Evolutionary conservation across 768 basidiomycete species (phyloP), one percentile per base, ranked within the genome.

Genomic region (Phaffia australis): DNA sequence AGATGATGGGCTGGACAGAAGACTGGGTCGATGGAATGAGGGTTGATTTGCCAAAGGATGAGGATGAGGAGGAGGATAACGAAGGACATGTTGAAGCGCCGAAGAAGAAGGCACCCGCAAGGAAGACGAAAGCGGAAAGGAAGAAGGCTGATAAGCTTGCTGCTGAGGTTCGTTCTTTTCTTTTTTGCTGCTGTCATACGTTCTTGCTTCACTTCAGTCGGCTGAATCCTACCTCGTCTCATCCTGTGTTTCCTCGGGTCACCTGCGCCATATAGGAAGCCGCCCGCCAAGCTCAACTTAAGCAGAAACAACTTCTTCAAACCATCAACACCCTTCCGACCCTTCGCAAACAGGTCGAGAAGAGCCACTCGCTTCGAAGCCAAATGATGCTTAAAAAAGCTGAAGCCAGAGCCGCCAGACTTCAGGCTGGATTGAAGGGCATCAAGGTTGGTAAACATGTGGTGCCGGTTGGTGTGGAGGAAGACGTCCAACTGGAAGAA

Each of bases 401-500:
- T 84, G 68, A 84, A 81, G 69, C 75, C 85, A 57, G 82, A 79
- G 72, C 78, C 7, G 48, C 76, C 50, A 75, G 77, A 42, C 89
- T 54, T 2, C 47, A 48, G 29, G 67, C 67, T 29, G 67, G 91
- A 9, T 74, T 91, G 16, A 83, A 80, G 0, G 92, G 92, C 0
- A 81, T 83, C 75, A 83, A 81, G 72, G 72, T 95, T 0, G 93
- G 93, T 9, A 92, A 85, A 74, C 85, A 93, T 71, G 81, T 58
- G 30, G 67, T 69, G 80, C 48, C 86, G 93, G 0, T 83, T 83
- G 0, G 83, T 82, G 71, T 81, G 18, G 79, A 80, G 46, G 81
- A 92, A 4, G 87, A 86, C 55, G 91, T 97, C 19, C 92, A 95
- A 76, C 81, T 94, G 0, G 89, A 89, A 1, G 92, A 94, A 69